Evolutionary conservation across 2,329 filamentous ascomycete species (phyloP), one percentile per base, ranked within the genome.

Genomic region (Pyricularia sp.): DNA sequence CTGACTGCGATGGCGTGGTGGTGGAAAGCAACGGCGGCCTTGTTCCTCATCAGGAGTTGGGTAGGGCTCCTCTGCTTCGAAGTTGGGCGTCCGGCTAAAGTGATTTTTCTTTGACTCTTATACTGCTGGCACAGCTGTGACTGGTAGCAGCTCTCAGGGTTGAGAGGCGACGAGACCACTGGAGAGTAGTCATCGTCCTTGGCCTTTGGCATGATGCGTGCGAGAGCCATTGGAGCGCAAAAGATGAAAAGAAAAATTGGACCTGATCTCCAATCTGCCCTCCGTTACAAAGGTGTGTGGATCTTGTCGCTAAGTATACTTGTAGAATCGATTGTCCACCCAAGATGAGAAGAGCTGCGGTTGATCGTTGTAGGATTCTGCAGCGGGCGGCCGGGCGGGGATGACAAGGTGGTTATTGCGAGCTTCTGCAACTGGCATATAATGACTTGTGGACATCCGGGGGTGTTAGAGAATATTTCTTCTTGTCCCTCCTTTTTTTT

Each of bases 91-190:
- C 66, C 66, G 2, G 26, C 55, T 14, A 63, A 17, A n/a, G 55
- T 25, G 55, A 68, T 64, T 58, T 28, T 36, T 28, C 66, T 30
- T 25, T 26, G 50, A 58, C 1, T 30, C 28, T 33, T 23, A 20
- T 26, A 26, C 26, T 67, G 66, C 66, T 42, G 58, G n/a, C 25
- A 42, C 68, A 69, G 70, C 69, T 71, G 69, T 69, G 70, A 67
- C 68, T 69, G 42, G 67, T 69, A 65, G 66, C 69, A 66, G 55
- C 65, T 68, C 55, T 66, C 70, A 25, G 68, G 50, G 69, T 69
- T 69, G 69, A 70, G 73, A 72, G 75, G 70, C 68, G 71, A 68
- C 50, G 71, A 68, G 33, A 61, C 64, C 9, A 70, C 58, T 70
- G 66, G 68, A n/a, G 30, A 50, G 65, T 42, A 33, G 64, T 23